Base-by-base conservation (phyloP, 1,284 basidiomycete species). In the Fomitopsis schrenkii region DNA sequence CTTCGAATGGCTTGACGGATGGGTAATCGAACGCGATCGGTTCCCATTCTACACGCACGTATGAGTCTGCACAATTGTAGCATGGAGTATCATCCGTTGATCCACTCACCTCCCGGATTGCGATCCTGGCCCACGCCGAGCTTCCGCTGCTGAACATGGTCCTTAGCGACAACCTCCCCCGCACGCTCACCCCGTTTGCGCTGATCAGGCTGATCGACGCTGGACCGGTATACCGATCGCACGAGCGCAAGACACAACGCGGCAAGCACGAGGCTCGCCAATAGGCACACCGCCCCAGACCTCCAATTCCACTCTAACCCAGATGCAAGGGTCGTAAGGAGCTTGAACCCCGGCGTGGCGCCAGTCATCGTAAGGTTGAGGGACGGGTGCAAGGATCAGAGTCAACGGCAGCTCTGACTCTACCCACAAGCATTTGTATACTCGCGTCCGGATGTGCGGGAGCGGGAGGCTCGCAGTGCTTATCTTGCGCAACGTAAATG, bases 11-110 rank as follows among this genome's bases (percentile, higher is more conserved):
- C n/a, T 73, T 72, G 68, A 87, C 70, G 14, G 68, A 57, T 2
- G 86, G 86, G 67, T 85, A 87, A n/a, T 71, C 68, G 65, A 87
- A 87, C 54, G 68, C 41, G 12, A 65, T 60, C 2, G 71, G 66
- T 0, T 30, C 61, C 72, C 72, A 73, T 55, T 67, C 72, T 73
- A 38, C 26, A 33, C 8, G 17, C 17, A 7, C 9, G 5, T 12
- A 19, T 19, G 3, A 17, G 28, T 33, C 28, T 17, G 38, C 17
- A 36, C 14, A 5, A 45, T 9, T n/a, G 28, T 33, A 28, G 17
- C 38, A 28, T 52, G 48, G 22, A 40, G 15, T 30, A 14, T 5
- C 9, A n/a, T 15, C 26, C 8, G 8, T 14, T 5, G 12, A 35
- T 28, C 8, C 7, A 36, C 55, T 54, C 50, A 61, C 59, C 59